Evolutionary conservation across 2,329 filamentous ascomycete species (phyloP).

Genomic region (Mycosphaerella arachidis): DNA sequence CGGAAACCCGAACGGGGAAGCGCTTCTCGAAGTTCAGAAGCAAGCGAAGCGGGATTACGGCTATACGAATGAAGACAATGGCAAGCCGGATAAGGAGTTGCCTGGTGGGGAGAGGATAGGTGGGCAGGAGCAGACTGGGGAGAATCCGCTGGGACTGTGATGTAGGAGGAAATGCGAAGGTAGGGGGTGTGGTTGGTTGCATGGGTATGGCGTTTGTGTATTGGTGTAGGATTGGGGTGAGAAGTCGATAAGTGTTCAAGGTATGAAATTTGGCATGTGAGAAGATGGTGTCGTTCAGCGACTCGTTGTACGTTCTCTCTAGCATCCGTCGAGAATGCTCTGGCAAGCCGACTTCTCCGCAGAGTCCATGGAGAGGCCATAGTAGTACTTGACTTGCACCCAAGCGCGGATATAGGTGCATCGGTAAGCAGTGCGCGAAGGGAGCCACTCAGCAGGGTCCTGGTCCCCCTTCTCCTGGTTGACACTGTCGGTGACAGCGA

Average conservation of each 20-base stretch:
- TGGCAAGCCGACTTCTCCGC: conserved; percentile 56
- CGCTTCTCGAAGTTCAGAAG: conserved; percentile 23
- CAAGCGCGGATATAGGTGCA: conserved; percentile 76
- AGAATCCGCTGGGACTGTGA: conserved; percentile 35
- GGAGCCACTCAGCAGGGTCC: conserved; percentile 73
- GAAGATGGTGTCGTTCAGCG: too few relatives aligned
- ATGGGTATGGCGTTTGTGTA: not conserved
- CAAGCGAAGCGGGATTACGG: conserved; percentile 23
- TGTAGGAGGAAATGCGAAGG: not conserved
- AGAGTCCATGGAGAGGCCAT: conserved; percentile 62
- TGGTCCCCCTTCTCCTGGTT: conserved; percentile 71
- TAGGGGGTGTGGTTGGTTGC: not conserved
- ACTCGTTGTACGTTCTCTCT: conserved; percentile 5
- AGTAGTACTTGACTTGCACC: conserved; percentile 74
- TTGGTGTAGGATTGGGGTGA: not conserved
- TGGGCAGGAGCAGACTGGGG: conserved; percentile 33
- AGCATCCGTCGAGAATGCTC: conserved; percentile 60
- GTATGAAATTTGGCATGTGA: not conserved
- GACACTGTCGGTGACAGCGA: conserved; percentile 72
- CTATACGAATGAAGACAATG: conserved; percentile 21
- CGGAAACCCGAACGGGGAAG: conserved; percentile 30
- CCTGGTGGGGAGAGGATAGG: conserved; percentile 32
- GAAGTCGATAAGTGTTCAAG: too few relatives aligned
- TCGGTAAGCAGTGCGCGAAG: conserved; percentile 63
- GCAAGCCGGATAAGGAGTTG: conserved; percentile 22